phyloP scores from a whole-genome alignment of 345 rosid genomes.

The Melastoma malabathricum region DNA sequence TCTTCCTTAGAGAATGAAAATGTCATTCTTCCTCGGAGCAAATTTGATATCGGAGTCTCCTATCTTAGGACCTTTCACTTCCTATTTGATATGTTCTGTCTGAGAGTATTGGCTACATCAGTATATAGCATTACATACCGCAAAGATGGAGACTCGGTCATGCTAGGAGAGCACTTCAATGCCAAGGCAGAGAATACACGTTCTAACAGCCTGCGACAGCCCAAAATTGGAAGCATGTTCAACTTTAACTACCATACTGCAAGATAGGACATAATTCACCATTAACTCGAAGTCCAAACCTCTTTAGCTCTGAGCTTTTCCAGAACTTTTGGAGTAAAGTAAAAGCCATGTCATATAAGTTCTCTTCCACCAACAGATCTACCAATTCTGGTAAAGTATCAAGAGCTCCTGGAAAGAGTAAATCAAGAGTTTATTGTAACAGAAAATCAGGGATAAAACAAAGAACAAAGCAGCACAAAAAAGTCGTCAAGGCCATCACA shows the following conservation, averaged over 20 bases:
- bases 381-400: constrained; percentile 59
- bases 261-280: constrained; percentile 4
- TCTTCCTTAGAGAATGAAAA: too few species aligned
- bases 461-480: constrained; percentile 2
- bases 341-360: constrained; percentile 79
- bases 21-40: too few species aligned
- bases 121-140: too few species aligned
- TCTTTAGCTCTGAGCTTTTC: constrained; percentile 58
- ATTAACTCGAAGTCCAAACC: constrained; percentile 21
- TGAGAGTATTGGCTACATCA: too few species aligned
- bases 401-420: constrained; percentile 27
- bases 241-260: constrained; percentile 3
- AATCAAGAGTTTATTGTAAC: constrained; percentile 3
- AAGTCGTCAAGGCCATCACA: not conserved
- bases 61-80: too few species aligned
- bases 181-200: constrained; percentile 63
- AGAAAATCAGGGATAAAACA: constrained; percentile 1
- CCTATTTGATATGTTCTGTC: too few species aligned
- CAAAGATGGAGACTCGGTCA: constrained; percentile 20
- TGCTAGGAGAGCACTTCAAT: constrained; percentile 67
- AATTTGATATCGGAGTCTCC: too few species aligned
- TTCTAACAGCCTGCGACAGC: constrained; percentile 64
- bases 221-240: constrained; percentile 5
- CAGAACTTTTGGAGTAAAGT: constrained; percentile 69
- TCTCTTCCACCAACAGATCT: constrained; percentile 56